Evolutionary conservation across 306 rosid species (phyloP).

Genomic region (Quercus ilex): DNA sequence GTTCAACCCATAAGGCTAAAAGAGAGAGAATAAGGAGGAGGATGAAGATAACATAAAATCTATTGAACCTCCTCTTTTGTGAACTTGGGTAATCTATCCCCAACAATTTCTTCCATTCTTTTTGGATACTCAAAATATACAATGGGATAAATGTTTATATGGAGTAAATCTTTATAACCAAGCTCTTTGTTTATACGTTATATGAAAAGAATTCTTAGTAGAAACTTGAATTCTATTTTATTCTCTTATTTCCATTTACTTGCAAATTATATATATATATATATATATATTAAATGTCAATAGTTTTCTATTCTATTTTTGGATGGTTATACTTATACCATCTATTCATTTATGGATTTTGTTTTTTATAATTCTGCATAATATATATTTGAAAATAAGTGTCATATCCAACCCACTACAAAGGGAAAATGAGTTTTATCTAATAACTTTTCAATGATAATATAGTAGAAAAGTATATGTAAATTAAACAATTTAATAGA

Average conservation of each 20-base stretch:
- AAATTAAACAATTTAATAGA: too few relatives aligned
- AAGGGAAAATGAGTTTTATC: background rate
- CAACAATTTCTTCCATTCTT: constrained; percentile 69
- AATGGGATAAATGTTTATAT: constrained; percentile 77
- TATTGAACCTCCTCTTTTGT: constrained; percentile 61
- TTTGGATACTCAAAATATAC: constrained; percentile 87
- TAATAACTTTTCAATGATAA: background rate
- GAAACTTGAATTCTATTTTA: background rate
- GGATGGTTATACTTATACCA: too few relatives aligned
- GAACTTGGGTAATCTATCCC: constrained; percentile 82
- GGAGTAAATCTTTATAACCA: background rate
- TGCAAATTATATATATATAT: too few relatives aligned
- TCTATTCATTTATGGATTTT: too few relatives aligned
- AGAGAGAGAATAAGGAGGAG: too few relatives aligned
- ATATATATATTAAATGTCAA: too few relatives aligned
- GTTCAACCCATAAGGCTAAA: too few relatives aligned
- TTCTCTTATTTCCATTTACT: too few relatives aligned
- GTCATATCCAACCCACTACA: background rate
- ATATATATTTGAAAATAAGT: too few relatives aligned
- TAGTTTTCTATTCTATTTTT: too few relatives aligned
- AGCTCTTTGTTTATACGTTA: background rate
- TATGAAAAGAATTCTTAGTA: background rate
- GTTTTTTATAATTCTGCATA: too few relatives aligned
- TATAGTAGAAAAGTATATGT: background rate
- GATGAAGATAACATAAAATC: constrained; percentile 39